phyloP scores from a whole-genome alignment of 2,329 filamentous ascomycete genomes.

The Xylariaceae sp. region DNA sequence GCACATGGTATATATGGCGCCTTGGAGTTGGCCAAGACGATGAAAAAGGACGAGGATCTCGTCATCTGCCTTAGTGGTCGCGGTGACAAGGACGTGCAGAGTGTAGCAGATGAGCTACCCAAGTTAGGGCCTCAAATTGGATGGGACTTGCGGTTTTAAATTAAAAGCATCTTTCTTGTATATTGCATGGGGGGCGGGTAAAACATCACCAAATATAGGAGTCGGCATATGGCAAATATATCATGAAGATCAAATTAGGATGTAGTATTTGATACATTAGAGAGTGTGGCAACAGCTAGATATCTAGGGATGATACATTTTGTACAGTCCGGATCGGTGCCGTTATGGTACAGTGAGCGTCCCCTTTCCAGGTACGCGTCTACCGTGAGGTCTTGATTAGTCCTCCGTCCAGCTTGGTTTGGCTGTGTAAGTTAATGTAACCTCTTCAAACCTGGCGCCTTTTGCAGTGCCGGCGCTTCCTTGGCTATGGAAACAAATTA shows the following conservation, averaged over 20 bases:
- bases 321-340: no score
- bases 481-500: no score
- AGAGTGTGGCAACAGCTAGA: background rate
- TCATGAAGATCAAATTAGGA: slow-evolving; percentile 8
- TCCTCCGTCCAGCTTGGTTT: no score
- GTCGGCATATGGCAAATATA: slow-evolving; percentile 22
- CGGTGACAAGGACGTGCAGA: slow-evolving; percentile 98
- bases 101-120: slow-evolving; percentile 92
- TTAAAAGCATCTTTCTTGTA: background rate
- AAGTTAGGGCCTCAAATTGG: slow-evolving; percentile 87
- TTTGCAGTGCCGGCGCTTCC: no score
- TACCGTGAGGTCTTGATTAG: no score
- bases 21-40: slow-evolving; percentile 88
- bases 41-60: slow-evolving; percentile 85
- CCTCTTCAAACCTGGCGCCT: no score
- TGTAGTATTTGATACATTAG: background rate
- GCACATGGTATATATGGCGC: slow-evolving; percentile 92
- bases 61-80: slow-evolving; percentile 93
- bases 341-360: no score
- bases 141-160: slow-evolving; percentile 69
- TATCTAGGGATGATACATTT: no score
- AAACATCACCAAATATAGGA: slow-evolving; percentile 18
- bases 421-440: no score
- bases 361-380: no score
- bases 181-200: background rate